A percentile compares a stretch with the other conserved stretches of the same genome.
Conservation (phyloP, 768 basidiomycete species). For the Strobilomyces dryophilus region DNA sequence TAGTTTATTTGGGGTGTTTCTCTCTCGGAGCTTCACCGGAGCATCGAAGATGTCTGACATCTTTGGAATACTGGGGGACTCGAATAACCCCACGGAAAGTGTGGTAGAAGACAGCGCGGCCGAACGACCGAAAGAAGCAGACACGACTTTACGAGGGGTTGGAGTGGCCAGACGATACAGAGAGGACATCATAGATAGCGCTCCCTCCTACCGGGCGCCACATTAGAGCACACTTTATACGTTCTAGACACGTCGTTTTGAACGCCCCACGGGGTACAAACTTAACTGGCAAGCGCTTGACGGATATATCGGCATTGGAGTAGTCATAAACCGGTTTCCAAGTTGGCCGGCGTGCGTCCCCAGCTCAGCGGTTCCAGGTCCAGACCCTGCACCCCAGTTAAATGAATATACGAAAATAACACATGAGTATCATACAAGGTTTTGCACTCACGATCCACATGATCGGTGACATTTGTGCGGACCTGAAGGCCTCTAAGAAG, state of each 20-base stretch:
- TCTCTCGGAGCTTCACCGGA: slow-evolving; percentile 38
- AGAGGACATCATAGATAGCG: slow-evolving; percentile 12
- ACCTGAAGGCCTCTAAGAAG: not conserved
- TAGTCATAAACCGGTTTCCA: slow-evolving; percentile 13
- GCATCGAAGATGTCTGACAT: slow-evolving; percentile 54
- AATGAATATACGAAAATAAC: not conserved
- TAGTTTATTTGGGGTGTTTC: slow-evolving; percentile 23
- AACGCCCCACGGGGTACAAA: not conserved
- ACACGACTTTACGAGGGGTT: slow-evolving; percentile 8
- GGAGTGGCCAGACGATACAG: slow-evolving; percentile 7
- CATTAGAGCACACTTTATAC: slow-evolving; percentile 16
- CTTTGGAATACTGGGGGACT: slow-evolving; percentile 21
- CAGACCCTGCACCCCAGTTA: not conserved
- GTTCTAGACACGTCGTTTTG: not conserved
- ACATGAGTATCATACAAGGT: not conserved
- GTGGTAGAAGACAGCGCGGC: slow-evolving; percentile 7
- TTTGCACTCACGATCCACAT: not conserved
- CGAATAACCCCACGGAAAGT: slow-evolving; percentile 1
- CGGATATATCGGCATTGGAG: slow-evolving; percentile 17
- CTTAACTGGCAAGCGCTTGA: slow-evolving; percentile 2
- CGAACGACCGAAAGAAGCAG: slow-evolving; percentile 14
- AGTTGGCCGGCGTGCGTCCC: not conserved
- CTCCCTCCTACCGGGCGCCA: not conserved
- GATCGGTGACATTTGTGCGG: not conserved
- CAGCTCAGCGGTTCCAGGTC: too few species aligned